Percentiles rank a stretch among this genome's conserved stretches.
Conservation (phyloP, 2,329 filamentous ascomycete species). For the Westerdykella aurantiaca region DNA sequence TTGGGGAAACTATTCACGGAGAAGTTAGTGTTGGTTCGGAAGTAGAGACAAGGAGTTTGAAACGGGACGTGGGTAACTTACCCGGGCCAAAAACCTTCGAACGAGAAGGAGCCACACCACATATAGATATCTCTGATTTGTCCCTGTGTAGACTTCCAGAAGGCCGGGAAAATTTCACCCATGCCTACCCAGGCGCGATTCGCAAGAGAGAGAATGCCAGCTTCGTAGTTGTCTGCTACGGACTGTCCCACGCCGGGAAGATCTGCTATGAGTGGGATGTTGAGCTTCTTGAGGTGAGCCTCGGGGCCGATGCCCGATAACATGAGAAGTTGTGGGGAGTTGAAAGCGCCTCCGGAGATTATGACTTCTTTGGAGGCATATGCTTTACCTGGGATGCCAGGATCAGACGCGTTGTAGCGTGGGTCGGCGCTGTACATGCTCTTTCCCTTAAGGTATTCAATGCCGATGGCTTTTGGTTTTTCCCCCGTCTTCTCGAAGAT, state of each 20-base stretch:
- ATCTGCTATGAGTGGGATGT: conserved; percentile 50
- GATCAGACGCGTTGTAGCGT: conserved; percentile 22
- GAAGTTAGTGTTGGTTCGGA: not conserved
- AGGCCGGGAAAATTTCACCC: conserved; percentile 21
- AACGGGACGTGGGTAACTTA: not conserved
- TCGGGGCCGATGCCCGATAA: conserved; percentile 56
- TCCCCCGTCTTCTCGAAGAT: conserved; percentile 30
- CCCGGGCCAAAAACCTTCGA: conserved; percentile 26
- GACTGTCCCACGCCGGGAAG: conserved; percentile 52
- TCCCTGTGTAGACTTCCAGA: conserved; percentile 19
- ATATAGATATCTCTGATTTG: conserved; percentile 25
- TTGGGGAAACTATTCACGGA: conserved; percentile 12
- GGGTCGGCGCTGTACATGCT: conserved; percentile 43
- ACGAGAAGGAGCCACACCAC: conserved; percentile 24
- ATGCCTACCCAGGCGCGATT: conserved; percentile 12
- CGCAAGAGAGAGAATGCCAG: conserved; percentile 15
- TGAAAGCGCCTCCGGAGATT: conserved; percentile 48
- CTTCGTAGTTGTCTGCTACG: conserved; percentile 22
- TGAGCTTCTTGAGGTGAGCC: conserved; percentile 48
- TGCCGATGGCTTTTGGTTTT: conserved; percentile 38
- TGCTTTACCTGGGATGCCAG: conserved; percentile 32
- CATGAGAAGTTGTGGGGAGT: conserved; percentile 58
- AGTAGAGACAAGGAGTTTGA: not conserved
- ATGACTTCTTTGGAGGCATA: conserved; percentile 32
- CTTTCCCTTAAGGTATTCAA: conserved; percentile 41